Conservation (phyloP, 1,284 basidiomycete genomes). For the Cutaneotrichosporon cutaneum region DNA sequence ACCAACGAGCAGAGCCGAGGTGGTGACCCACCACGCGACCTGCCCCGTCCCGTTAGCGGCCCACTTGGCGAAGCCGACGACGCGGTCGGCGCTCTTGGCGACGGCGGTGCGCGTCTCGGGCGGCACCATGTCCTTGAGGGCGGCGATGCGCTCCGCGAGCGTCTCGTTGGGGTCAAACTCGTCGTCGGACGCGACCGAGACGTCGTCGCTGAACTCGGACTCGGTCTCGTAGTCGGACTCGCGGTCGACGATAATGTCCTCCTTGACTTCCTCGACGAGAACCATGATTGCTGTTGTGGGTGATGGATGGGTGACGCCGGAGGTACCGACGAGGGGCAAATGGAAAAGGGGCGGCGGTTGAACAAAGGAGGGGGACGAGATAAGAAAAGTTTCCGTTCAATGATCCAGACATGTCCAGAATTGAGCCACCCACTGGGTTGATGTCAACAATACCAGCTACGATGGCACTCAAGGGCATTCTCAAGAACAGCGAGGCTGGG, state of each 20-base stretch:
- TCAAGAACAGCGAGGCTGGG: conserved; percentile 22
- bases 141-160: conserved; percentile 81
- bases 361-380: conserved; percentile 1
- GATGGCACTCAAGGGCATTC: conserved; percentile 26
- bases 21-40: conserved; percentile 91
- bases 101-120: conserved; percentile 81
- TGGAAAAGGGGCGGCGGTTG: background rate
- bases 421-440: too few species aligned
- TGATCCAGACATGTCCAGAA: conserved; percentile 1
- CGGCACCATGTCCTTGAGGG: conserved; percentile 92
- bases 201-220: conserved; percentile 37
- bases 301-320: conserved; percentile 9
- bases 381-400: conserved; percentile 22
- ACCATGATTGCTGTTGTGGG: conserved; percentile 37
- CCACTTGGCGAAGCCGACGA: conserved; percentile 64
- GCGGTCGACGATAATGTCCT: conserved; percentile 35
- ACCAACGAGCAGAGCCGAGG: conserved; percentile 87
- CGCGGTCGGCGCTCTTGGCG: conserved; percentile 61
- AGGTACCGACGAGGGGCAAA: background rate
- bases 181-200: conserved; percentile 39
- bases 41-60: conserved; percentile 67
- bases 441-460: background rate
- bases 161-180: conserved; percentile 61
- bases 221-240: conserved; percentile 49
- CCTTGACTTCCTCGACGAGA: conserved; percentile 52